Conservation (phyloP, 1,284 basidiomycete genomes). For the Sphagnurus paluster region DNA sequence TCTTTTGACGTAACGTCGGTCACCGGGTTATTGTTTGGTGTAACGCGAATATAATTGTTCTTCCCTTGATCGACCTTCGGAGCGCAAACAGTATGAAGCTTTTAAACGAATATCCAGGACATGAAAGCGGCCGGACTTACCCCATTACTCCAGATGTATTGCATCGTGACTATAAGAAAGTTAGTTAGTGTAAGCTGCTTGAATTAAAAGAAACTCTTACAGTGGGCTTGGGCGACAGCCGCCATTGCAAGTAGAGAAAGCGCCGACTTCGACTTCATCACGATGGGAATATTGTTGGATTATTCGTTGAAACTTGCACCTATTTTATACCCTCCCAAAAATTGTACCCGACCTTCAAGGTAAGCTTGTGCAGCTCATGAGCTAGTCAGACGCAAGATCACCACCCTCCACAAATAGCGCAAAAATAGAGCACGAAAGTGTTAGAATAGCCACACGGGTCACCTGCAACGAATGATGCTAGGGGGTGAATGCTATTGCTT, state of each 20-base stretch:
- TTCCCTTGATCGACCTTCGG: conserved; percentile 42
- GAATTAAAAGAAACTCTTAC: conserved; percentile 22
- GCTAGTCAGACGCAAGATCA: too few relatives aligned
- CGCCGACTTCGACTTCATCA: conserved; percentile 31
- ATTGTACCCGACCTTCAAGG: too few relatives aligned
- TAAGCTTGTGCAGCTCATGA: too few relatives aligned
- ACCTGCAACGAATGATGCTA: too few relatives aligned
- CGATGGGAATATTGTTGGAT: conserved; percentile 10
- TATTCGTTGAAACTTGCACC: background rate
- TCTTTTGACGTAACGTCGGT: conserved; percentile 52
- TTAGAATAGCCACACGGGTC: too few relatives aligned
- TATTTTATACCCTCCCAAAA: background rate
- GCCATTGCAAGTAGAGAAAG: conserved; percentile 35
- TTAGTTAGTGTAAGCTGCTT: background rate
- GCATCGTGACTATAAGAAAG: conserved; percentile 41
- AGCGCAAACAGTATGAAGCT: background rate
- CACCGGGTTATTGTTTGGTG: conserved; percentile 55
- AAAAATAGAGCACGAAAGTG: background rate
- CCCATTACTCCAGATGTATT: conserved; percentile 51
- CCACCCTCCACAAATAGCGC: too few relatives aligned
- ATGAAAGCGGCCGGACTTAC: conserved; percentile 20
- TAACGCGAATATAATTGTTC: conserved; percentile 45
- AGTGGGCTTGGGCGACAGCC: conserved; percentile 44
- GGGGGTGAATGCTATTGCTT: background rate
- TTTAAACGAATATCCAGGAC: background rate